phyloP scores from a whole-genome alignment of 352 stramenopile genomes.

The Phytopythium boreale region DNA sequence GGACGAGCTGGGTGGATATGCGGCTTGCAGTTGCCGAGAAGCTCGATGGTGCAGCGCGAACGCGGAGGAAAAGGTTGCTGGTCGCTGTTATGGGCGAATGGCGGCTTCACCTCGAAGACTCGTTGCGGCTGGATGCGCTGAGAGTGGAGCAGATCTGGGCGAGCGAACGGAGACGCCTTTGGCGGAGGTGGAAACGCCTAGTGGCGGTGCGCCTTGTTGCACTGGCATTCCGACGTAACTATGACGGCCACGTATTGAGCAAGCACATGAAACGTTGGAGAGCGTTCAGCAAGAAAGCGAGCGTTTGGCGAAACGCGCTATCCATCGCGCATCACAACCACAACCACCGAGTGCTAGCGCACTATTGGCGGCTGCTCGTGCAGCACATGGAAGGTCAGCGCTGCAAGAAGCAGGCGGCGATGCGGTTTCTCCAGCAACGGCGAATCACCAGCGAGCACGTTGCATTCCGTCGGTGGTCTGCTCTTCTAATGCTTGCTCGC shows the following conservation, averaged over 20 bases:
- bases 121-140: background rate
- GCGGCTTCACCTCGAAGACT: background rate
- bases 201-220: conserved; percentile 6
- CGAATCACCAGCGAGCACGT: background rate
- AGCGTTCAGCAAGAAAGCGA: background rate
- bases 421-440: conserved; percentile 2
- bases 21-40: background rate
- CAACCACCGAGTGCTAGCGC: background rate
- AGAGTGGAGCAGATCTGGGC: background rate
- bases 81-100: background rate
- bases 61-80: background rate
- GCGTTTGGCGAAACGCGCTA: conserved; percentile 1
- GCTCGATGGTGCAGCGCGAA: background rate
- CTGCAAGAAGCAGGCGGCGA: conserved; percentile 10
- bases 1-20: conserved; percentile 15
- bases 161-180: background rate
- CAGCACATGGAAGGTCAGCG: conserved; percentile 9
- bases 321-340: conserved; percentile 6
- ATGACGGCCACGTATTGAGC: background rate
- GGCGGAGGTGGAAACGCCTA: background rate
- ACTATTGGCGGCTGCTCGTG: conserved; percentile 14
- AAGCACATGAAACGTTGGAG: conserved; percentile 8
- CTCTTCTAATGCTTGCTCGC: background rate
- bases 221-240: background rate
- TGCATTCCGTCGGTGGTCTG: conserved; percentile 13